Evolutionary conservation across 2,329 filamentous ascomycete species (phyloP).

Genomic region (Lachnellula willkommii): DNA sequence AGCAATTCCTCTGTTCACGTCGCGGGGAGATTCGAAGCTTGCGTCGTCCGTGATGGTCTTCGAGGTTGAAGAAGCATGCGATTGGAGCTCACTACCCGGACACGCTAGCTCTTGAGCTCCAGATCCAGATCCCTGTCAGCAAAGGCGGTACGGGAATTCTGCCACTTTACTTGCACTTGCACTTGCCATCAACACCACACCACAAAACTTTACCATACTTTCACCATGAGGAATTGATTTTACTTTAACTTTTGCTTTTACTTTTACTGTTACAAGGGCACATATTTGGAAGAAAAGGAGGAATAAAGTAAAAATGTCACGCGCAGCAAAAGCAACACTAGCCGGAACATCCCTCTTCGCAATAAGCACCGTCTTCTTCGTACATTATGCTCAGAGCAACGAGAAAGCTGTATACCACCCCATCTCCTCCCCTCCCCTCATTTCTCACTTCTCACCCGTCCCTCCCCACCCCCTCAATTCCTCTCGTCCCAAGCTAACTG

Average conservation of each 20-base stretch:
- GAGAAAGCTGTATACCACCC: constrained; percentile 67
- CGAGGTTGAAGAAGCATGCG: not conserved
- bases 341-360: constrained; percentile 71
- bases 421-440: not conserved
- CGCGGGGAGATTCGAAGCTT: too few species aligned
- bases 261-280: not conserved
- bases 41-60: not conserved
- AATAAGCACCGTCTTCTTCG: constrained; percentile 70
- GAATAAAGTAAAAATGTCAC: constrained; percentile 62
- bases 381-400: constrained; percentile 81
- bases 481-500: not conserved
- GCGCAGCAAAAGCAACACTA: constrained; percentile 81
- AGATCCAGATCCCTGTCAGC: not conserved
- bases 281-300: not conserved
- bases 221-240: too few species aligned
- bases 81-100: not conserved
- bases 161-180: not conserved
- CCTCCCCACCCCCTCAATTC: not conserved
- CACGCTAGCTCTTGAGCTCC: not conserved
- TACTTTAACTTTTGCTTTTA: too few species aligned
- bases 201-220: too few species aligned
- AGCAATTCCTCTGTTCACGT: too few species aligned
- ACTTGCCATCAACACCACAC: too few species aligned
- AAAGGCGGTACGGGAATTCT: not conserved
- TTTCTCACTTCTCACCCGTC: constrained; percentile 28